A percentile compares a stretch with the other conserved stretches of the same genome.
These are phyloP conservation scores for Thozetella sp. DNA, from an alignment of 495 filamentous ascomycete genomes.

Conservation along the genomic window DNA sequence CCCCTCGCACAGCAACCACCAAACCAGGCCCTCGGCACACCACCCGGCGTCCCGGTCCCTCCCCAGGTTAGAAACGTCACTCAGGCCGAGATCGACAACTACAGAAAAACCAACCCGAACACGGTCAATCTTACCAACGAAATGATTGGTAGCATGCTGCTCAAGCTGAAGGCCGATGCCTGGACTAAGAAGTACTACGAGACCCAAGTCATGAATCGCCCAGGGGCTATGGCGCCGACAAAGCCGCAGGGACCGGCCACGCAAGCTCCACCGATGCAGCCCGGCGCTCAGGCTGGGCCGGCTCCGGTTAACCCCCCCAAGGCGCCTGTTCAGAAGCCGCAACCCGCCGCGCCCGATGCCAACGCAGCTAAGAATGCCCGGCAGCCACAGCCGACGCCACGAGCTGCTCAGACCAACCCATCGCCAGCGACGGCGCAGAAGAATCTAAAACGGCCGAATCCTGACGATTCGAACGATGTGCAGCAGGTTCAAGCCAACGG, in stretches of 20 bases:
- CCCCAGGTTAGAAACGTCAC: conserved; percentile 3
- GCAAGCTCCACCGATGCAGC: neutral
- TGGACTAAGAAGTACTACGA: conserved; percentile 5
- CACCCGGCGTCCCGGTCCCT: conserved; percentile 4
- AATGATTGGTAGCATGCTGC: neutral
- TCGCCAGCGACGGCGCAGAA: conserved; percentile 23
- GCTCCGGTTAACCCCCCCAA: neutral
- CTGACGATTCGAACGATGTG: conserved; percentile 65
- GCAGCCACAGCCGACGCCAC: conserved; percentile 10
- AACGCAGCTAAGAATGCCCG: conserved; percentile 10
- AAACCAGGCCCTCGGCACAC: neutral
- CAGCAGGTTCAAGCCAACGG: conserved; percentile 43
- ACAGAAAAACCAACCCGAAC: neutral
- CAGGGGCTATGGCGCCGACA: neutral
- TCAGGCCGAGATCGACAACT: conserved; percentile 1
- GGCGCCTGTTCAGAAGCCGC: neutral
- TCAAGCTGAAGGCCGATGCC: conserved; percentile 2
- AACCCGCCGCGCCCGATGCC: neutral
- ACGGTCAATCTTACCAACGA: conserved; percentile 4
- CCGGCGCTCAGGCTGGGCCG: neutral
- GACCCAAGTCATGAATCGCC: neutral
- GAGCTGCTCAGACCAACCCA: conserved; percentile 12
- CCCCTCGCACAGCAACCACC: conserved; percentile 2
- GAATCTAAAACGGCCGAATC: conserved; percentile 56
- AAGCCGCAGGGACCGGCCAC: neutral